Evolutionary conservation across 495 filamentous ascomycete species (phyloP).

Genomic region (Usnea hakonensis): DNA sequence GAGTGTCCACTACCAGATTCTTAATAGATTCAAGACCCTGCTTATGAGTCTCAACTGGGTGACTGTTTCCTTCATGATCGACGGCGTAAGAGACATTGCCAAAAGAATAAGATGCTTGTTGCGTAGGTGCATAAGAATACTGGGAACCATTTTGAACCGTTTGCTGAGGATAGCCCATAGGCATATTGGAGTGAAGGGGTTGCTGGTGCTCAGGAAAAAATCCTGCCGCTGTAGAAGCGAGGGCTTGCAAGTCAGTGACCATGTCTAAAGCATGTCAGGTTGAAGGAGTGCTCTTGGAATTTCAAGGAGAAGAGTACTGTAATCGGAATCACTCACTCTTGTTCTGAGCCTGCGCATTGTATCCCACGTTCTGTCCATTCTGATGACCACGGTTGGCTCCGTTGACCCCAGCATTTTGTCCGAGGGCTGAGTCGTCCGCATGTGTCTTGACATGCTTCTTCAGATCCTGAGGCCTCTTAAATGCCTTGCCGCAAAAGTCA

Average conservation of each 20-base stretch:
- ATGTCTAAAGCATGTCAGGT: constrained; percentile 25
- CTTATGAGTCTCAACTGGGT: constrained; percentile 61
- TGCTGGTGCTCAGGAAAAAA: constrained; percentile 53
- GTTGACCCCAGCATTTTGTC: constrained; percentile 57
- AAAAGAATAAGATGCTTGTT: constrained; percentile 47
- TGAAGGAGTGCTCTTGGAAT: constrained; percentile 10
- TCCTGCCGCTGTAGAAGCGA: constrained; percentile 40
- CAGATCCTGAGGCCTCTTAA: constrained; percentile 97
- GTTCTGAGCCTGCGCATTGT: constrained; percentile 29
- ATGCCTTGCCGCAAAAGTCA: constrained; percentile 96
- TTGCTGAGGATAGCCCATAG: constrained; percentile 37
- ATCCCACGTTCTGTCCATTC: constrained; percentile 43
- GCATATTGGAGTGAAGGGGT: constrained; percentile 48
- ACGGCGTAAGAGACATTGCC: constrained; percentile 66
- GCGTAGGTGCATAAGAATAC: constrained; percentile 53
- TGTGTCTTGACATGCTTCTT: constrained; percentile 99
- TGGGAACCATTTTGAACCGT: constrained; percentile 47
- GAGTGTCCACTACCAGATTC: constrained; percentile 87
- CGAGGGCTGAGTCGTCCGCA: constrained; percentile 90
- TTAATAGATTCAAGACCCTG: constrained; percentile 81
- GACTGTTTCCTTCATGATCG: constrained; percentile 44
- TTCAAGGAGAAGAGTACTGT: background rate
- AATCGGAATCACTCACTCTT: constrained; percentile 19
- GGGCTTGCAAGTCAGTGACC: constrained; percentile 42
- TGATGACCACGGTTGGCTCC: constrained; percentile 23